Percentiles rank a stretch among this genome's conserved stretches.
phyloP scores from a whole-genome alignment of 345 rosid genomes.

The Melastoma malabathricum region DNA sequence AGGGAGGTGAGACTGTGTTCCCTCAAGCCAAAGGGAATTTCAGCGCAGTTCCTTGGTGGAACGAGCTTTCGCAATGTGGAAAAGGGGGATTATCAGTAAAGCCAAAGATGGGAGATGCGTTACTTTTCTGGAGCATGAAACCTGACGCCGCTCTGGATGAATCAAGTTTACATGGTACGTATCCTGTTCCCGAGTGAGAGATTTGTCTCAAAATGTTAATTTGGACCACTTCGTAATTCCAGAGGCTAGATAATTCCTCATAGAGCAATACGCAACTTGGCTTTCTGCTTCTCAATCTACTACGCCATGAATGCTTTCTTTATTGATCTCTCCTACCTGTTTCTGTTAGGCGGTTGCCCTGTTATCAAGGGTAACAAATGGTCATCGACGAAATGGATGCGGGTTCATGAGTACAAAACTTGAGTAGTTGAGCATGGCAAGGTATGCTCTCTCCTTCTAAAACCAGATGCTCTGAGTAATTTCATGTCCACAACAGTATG shows the following conservation, averaged over 20 bases:
- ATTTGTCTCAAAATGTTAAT: too few relatives aligned
- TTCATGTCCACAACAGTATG: background rate
- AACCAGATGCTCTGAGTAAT: background rate
- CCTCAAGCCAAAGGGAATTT: conserved; percentile 77
- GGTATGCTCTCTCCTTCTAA: conserved; percentile 4
- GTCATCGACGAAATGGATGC: conserved; percentile 37
- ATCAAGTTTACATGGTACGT: conserved; percentile 86
- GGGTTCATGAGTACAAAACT: conserved; percentile 19
- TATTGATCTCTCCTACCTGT: background rate
- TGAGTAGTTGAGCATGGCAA: conserved; percentile 1
- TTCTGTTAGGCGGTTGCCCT: conserved; percentile 27
- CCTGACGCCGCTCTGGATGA: conserved; percentile 75
- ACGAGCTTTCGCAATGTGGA: conserved; percentile 79
- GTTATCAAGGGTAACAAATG: conserved; percentile 36
- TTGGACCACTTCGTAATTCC: too few relatives aligned
- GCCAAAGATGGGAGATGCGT: conserved; percentile 94
- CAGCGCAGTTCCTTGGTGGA: conserved; percentile 85
- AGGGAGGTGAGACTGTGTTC: conserved; percentile 95
- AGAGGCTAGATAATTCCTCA: too few relatives aligned
- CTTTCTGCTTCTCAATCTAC: too few relatives aligned
- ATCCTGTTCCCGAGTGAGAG: too few relatives aligned
- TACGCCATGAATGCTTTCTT: background rate
- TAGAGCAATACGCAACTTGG: too few relatives aligned
- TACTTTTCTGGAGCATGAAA: conserved; percentile 95
- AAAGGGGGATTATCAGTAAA: conserved; percentile 73